Evolutionary conservation across 2,329 filamentous ascomycete genomes (phyloP), one percentile per base, ranked within the genome.

Genomic region (Sclerotinia borealis): DNA sequence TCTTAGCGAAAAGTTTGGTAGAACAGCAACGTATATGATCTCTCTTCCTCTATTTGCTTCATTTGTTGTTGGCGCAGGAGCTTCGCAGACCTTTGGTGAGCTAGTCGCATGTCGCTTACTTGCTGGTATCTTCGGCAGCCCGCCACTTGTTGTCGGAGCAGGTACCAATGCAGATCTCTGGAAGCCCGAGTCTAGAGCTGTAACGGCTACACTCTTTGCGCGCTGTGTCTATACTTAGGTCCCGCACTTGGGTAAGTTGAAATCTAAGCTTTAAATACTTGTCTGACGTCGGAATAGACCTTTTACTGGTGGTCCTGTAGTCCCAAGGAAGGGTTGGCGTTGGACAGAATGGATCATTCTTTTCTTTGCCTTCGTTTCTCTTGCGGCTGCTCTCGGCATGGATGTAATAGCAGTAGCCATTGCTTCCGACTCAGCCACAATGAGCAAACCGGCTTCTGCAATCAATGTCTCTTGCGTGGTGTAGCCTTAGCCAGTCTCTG

Each of bases 151-250:
- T 0, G 85, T 87, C 65, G 65, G 55, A 11, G 85, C 84, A 41
- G 86, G 86, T 25, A 84, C 84, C 3, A 85, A 90, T 43, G 83
- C 85, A 34, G 88, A 91, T 72, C 79, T 90, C 74, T 80, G 89
- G 36, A 70, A 73, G 0, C 79, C 81, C 52, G 81, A 86, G 69
- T 79, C 83, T 67, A 79, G 85, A 49, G 85, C 82, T 19, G 75
- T 77, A 3, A 83, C 83, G 58, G 86, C 88, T 83, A 78, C 80
- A 2, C 75, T 71, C 9, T 81, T 78, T 61, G 73, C 74, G 73
- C 74, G 41, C 72, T 81, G 25, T 79, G 78, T 0, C 77, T 78
- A 10, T 71, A 74, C 31, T 64, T 73, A n/a, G 75, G 75, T 4
- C 77, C 77, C 8, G 56, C 65, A 19, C 39, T 65, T 48, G 66